These are phyloP conservation scores for Pseudogymnoascus sp. DNA, from an alignment of 2,329 filamentous ascomycete genomes.

Conservation along the genomic window DNA sequence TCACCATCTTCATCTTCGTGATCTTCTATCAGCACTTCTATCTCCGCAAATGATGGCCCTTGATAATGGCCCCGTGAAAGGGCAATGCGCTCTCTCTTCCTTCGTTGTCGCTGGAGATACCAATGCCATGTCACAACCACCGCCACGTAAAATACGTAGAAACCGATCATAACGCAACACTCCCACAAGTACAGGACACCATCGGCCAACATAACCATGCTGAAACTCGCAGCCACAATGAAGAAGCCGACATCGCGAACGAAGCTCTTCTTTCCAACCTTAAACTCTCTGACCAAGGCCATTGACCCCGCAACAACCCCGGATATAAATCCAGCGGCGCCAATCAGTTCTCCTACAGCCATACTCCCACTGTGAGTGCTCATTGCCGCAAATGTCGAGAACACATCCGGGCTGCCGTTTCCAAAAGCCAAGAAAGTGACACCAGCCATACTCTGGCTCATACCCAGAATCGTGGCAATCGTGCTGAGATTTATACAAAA, in stretches of 20 bases:
- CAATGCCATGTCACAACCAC: slow-evolving; percentile 92
- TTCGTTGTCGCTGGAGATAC: slow-evolving; percentile 59
- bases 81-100: slow-evolving; percentile 57
- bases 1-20: slow-evolving; percentile 50
- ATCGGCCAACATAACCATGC: slow-evolving; percentile 79
- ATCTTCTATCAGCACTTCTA: slow-evolving; percentile 60
- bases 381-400: slow-evolving; percentile 98
- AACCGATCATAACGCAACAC: slow-evolving; percentile 80
- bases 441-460: slow-evolving; percentile 92
- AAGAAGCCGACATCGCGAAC: slow-evolving; percentile 90
- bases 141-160: slow-evolving; percentile 83
- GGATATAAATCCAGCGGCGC: slow-evolving; percentile 92
- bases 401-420: slow-evolving; percentile 96
- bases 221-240: slow-evolving; percentile 76
- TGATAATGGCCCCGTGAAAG: slow-evolving; percentile 70
- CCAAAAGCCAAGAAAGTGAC: slow-evolving; percentile 96
- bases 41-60: slow-evolving; percentile 42
- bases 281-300: slow-evolving; percentile 93
- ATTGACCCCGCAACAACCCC: slow-evolving; percentile 94
- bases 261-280: slow-evolving; percentile 82
- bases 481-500: slow-evolving; percentile 96
- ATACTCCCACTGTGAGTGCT: slow-evolving; percentile 93
- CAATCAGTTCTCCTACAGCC: slow-evolving; percentile 90
- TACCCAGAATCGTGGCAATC: slow-evolving; percentile 77
- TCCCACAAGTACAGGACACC: slow-evolving; percentile 83